Base-by-base conservation (phyloP, 1,139 yeast genomes). In the Candida sp. region DNA sequence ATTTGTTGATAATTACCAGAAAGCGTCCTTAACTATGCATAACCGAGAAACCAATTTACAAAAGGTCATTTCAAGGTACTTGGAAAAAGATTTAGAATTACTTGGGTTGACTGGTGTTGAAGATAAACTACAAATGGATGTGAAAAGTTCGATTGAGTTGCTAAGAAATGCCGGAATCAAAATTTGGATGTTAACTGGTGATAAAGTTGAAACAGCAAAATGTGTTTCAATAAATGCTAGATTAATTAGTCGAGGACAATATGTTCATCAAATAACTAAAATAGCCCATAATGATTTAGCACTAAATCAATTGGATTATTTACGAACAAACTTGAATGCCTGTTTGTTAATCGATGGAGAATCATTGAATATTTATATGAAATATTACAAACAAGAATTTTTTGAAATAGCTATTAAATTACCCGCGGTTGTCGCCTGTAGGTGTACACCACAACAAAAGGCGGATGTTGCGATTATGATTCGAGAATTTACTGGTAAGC, bases 131-230 rank as follows among this genome's bases (percentile, higher is more conserved):
- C 99, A 95, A 61, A 78, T 79, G 43, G 91, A 91, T 60, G 97
- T 95, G 45, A 93, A 91, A 61, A 79, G 95, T 0, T 88, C 97
- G 0, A 84, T 95, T 48, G 99, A 95, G 66, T 73, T 93, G 33
- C 73, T 95, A 51, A 76, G 99, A 54, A 93, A 95, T 66, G 99
- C 99, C 0, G 99, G 99, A 2, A 82, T 95, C 46, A 89, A 89
- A 57, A 93, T 95, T 42, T 95, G 99, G 99, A 95, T 95, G 99
- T 72, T 95, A 41, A 95, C 99, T 0, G 99, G 99, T 51, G 99
- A 95, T 61, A 95, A 95, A 62, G 98, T 93, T 6, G 99, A 95
- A 65, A 95, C 99, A 0, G 99, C 99, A 1, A 81, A 89, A 49
- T 93, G 99, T 75, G 97, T 95, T 33, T 90, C 98, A 21, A 87